Conservation (phyloP, 352 stramenopile species). For the Phytopythium oedochilum region DNA sequence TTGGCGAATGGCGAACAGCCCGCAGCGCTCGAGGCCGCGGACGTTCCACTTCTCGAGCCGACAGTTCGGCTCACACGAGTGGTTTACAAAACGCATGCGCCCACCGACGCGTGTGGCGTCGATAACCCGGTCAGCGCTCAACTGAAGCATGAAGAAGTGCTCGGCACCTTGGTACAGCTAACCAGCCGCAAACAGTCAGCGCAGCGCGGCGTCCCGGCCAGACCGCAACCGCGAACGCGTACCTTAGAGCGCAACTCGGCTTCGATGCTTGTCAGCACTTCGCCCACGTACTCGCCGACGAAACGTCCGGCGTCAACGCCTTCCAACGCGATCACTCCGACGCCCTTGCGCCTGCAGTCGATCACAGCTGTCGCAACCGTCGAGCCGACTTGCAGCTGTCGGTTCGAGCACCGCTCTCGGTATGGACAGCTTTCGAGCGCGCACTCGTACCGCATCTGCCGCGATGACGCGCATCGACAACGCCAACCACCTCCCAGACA, state of each 20-base stretch:
- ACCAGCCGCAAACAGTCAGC: no score
- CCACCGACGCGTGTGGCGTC: background rate
- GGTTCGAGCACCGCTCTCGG: background rate
- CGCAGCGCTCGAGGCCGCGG: background rate
- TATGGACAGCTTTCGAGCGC: background rate
- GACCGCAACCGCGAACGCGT: background rate
- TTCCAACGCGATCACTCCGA: background rate
- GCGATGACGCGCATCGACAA: no score
- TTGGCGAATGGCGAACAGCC: background rate
- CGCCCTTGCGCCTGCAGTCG: background rate
- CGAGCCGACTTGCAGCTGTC: background rate
- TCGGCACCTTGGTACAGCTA: background rate
- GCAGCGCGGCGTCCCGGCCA: no score
- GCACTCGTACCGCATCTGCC: slow-evolving; percentile 1
- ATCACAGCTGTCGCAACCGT: background rate
- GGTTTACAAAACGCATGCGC: background rate
- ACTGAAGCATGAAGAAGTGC: background rate
- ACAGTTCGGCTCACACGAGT: background rate
- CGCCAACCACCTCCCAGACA: no score
- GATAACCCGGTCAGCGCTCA: background rate
- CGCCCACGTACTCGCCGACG: background rate
- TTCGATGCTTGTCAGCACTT: background rate
- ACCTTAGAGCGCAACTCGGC: background rate
- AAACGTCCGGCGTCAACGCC: background rate
- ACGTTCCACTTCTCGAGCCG: background rate